Evolutionary conservation across 495 filamentous ascomycete species (phyloP), one percentile per base, ranked within the genome.

Genomic region (Penicillium paradoxum): DNA sequence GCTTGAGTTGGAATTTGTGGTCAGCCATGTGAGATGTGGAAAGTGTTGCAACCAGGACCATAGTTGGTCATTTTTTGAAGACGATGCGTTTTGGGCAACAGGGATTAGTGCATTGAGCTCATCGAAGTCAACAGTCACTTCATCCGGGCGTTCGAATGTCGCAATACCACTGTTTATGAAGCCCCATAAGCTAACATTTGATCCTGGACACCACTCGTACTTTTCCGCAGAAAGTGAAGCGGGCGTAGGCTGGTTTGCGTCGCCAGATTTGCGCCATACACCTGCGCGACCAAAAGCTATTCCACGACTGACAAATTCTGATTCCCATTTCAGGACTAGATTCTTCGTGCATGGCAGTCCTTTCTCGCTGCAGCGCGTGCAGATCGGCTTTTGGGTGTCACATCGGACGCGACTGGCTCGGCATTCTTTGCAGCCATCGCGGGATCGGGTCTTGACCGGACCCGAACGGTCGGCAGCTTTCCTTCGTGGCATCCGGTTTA

Each of bases 391-490:
- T 25, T 64, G 67, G 27, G 68, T 69, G 42, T 76, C 73, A 51
- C 73, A 76, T 41, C 72, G 67, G 36, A 74, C 72, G 30, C 71
- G 71, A 54, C 73, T 72, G 22, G 68, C 57, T 14, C 73, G 73
- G 50, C 73, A 76, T 64, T 71, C 69, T 52, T 63, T 67, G 47
- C 73, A 76, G 47, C 73, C 72, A 55, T 59, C 64, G 49, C 72
- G 73, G 56, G 67, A 73, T 57, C 73, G 69, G 59, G 68, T 73
- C 60, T 75, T 76, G 49, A 72, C 67, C 60, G 69, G 70, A 56
- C 62, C 70, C 58, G 65, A 53, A 44, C 66, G 69, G 65, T 75
- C 70, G 57, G 66, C 63, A 51, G 70, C 69, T 67, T 72, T 75
- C 66, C 63, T 69, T 62, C 72, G 72, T 50, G 72, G 70, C 72